Percentiles rank a stretch among this genome's conserved stretches.
Evolutionary conservation across 306 rosid species (phyloP).

Genomic region (Quercus glauca): DNA sequence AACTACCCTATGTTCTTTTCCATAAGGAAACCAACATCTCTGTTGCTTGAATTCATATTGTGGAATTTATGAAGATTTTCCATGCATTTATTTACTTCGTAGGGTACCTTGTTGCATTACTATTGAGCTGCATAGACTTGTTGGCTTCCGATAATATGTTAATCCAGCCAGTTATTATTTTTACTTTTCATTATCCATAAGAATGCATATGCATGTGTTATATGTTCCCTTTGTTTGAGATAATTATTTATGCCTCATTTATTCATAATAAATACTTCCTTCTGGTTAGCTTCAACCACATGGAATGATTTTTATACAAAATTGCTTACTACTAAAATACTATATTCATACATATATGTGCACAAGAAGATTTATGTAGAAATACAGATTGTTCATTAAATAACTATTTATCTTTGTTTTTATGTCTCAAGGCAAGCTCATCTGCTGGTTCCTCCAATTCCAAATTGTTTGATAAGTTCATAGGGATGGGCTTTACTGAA

Average conservation of each 20-base stretch:
- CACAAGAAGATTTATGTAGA: background rate
- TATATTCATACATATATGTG: background rate
- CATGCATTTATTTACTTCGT: background rate
- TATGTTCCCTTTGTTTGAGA: too few species aligned
- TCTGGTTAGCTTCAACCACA: too few species aligned
- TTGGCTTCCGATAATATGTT: background rate
- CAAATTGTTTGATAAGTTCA: conserved; percentile 61
- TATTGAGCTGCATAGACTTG: background rate
- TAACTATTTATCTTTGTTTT: conserved; percentile 24
- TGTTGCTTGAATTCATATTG: background rate
- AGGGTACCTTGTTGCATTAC: background rate
- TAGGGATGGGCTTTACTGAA: conserved; percentile 75
- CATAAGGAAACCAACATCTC: background rate
- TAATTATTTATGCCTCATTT: too few species aligned
- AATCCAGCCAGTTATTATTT: background rate
- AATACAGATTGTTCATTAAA: conserved; percentile 7
- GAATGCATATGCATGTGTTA: too few species aligned
- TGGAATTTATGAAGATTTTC: background rate
- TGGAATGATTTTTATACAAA: too few species aligned
- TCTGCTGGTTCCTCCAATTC: conserved; percentile 60
- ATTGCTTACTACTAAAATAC: too few species aligned
- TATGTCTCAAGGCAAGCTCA: conserved; percentile 54
- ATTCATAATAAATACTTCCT: too few species aligned
- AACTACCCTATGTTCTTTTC: background rate
- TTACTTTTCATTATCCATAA: too few species aligned